Conservation (phyloP, 1,284 basidiomycete genomes). For the Porogramme epimiltina region DNA sequence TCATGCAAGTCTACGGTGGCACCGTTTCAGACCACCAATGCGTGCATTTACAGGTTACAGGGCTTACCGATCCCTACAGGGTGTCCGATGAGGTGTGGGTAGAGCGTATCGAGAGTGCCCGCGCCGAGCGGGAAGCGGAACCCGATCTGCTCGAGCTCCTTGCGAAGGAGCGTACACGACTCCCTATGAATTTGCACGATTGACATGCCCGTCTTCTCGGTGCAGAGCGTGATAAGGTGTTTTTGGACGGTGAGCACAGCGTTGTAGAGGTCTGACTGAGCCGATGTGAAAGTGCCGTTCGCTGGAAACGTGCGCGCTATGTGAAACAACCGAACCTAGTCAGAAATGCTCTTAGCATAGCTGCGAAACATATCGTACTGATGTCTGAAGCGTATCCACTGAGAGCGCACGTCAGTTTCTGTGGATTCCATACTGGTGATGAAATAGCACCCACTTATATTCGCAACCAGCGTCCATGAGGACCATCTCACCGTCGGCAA, state of each 20-base stretch:
- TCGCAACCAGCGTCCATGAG: slow-evolving; percentile 92
- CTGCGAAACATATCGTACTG: too few relatives aligned
- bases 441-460: slow-evolving; percentile 71
- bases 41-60: neutral
- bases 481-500: slow-evolving; percentile 76
- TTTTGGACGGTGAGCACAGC: slow-evolving; percentile 83
- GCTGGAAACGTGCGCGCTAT: slow-evolving; percentile 89
- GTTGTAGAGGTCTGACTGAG: slow-evolving; percentile 89
- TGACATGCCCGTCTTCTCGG: slow-evolving; percentile 53
- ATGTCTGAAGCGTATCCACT: slow-evolving; percentile 97
- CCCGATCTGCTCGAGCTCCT: slow-evolving; percentile 83
- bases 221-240: slow-evolving; percentile 63
- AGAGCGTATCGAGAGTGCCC: slow-evolving; percentile 77
- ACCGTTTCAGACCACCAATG: too few relatives aligned
- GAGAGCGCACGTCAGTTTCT: neutral
- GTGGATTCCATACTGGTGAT: too few relatives aligned
- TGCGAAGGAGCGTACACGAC: slow-evolving; percentile 70
- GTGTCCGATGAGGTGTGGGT: slow-evolving; percentile 88
- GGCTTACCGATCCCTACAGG: slow-evolving; percentile 79
- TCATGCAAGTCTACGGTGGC: slow-evolving; percentile 73
- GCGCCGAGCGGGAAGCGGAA: slow-evolving; percentile 55
- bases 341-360: too few relatives aligned
- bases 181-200: slow-evolving; percentile 82
- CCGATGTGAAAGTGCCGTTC: slow-evolving; percentile 74
- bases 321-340: slow-evolving; percentile 5